Percentiles rank a stretch among this genome's conserved stretches.
phyloP scores from a whole-genome alignment of 805 yeast genomes.

The Candida germanica region DNA sequence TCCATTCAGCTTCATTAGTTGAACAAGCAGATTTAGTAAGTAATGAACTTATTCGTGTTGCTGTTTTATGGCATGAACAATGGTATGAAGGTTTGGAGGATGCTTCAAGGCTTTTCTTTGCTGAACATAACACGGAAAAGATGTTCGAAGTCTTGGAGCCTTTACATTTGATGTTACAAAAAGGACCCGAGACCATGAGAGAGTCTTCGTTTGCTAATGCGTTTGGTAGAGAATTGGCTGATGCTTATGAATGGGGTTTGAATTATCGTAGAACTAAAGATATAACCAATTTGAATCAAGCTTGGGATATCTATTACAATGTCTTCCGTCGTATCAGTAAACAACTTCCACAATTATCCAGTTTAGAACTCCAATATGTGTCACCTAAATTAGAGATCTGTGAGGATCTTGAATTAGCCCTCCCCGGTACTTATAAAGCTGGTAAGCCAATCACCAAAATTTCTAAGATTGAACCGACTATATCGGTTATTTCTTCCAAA shows the following conservation, averaged over 20 bases:
- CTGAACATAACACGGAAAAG: conserved; percentile 90
- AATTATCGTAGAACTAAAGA: conserved; percentile 84
- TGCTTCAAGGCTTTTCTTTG: conserved; percentile 89
- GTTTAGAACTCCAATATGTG: conserved; percentile 86
- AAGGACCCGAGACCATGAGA: conserved; percentile 88
- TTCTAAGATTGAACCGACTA: conserved; percentile 71
- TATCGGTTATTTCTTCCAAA: conserved; percentile 87
- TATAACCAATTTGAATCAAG: conserved; percentile 85
- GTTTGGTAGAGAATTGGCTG: conserved; percentile 87
- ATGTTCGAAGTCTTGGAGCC: conserved; percentile 93
- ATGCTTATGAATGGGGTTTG: conserved; percentile 91
- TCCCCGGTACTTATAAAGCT: conserved; percentile 90
- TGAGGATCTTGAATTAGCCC: conserved; percentile 77
- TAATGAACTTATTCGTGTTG: conserved; percentile 87
- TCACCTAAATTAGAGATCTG: conserved; percentile 86
- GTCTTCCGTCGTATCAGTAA: conserved; percentile 89
- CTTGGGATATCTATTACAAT: conserved; percentile 95
- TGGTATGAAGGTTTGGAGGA: conserved; percentile 98
- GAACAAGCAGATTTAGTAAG: conserved; percentile 94
- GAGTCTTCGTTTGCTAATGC: conserved; percentile 91
- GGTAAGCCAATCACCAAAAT: conserved; percentile 77
- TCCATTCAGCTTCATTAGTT: conserved; percentile 79
- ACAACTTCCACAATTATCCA: conserved; percentile 82
- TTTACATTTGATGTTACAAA: conserved; percentile 75
- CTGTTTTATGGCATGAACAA: conserved; percentile 95